These are phyloP conservation scores for Pseudocohnilembus persalinus DNA, from an alignment of 169 alveolate genomes.

Conservation along the genomic window DNA sequence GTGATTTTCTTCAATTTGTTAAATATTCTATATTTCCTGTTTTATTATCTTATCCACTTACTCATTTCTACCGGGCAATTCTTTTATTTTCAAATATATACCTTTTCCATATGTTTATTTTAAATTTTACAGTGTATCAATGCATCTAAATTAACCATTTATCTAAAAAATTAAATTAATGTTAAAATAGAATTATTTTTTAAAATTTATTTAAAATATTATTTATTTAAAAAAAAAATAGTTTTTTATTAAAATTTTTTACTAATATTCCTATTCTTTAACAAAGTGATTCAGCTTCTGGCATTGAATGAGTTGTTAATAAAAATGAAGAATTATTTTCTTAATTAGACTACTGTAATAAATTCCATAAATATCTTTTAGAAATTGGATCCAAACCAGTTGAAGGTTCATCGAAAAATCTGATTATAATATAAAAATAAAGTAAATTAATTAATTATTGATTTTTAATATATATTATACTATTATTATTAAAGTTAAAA, in stretches of 20 bases:
- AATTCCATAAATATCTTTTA: slow-evolving; percentile 69
- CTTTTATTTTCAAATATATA: slow-evolving; percentile 37
- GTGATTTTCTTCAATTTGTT: background rate
- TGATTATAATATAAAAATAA: background rate
- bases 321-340: slow-evolving; percentile 47
- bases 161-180: too few species aligned
- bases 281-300: slow-evolving; percentile 78
- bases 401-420: slow-evolving; percentile 77
- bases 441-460: too few species aligned
- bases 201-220: too few species aligned
- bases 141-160: slow-evolving; percentile 70
- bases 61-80: background rate
- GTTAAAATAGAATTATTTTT: too few species aligned
- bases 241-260: slow-evolving; percentile 81
- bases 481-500: too few species aligned
- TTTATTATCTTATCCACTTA: too few species aligned
- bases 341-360: slow-evolving; percentile 42
- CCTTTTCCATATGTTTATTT: slow-evolving; percentile 73
- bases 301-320: slow-evolving; percentile 80
- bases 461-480: slow-evolving; percentile 46
- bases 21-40: background rate
- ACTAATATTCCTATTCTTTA: slow-evolving; percentile 81
- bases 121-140: slow-evolving; percentile 60
- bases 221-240: slow-evolving; percentile 2
- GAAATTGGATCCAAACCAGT: slow-evolving; percentile 83